Conservation (phyloP, 1,284 basidiomycete genomes). For the Papiliotrema laurentii region DNA sequence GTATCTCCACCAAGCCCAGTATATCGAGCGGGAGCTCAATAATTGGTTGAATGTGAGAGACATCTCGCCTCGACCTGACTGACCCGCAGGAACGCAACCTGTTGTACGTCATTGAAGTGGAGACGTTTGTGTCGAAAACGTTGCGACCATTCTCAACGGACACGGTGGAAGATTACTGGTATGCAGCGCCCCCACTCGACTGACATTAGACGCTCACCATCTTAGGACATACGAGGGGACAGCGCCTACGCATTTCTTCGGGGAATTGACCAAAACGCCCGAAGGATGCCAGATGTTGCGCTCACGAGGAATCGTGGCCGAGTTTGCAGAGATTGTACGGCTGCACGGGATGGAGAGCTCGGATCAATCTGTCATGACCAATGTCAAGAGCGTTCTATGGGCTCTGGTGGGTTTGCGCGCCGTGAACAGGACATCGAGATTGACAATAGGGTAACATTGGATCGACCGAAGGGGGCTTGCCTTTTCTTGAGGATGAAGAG, state of each 20-base stretch:
- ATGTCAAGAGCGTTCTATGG: slow-evolving; percentile 94
- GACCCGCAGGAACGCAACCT: slow-evolving; percentile 41
- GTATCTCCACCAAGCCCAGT: slow-evolving; percentile 84
- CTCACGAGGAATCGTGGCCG: slow-evolving; percentile 84
- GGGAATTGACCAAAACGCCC: slow-evolving; percentile 93
- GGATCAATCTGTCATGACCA: slow-evolving; percentile 76
- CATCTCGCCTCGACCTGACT: background rate
- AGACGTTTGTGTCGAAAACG: slow-evolving; percentile 45
- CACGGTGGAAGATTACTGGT: slow-evolving; percentile 42
- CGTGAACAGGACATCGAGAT: background rate
- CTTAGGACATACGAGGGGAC: slow-evolving; percentile 70
- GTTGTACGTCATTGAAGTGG: slow-evolving; percentile 46
- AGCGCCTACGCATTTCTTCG: slow-evolving; percentile 93
- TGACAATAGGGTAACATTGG: slow-evolving; percentile 80
- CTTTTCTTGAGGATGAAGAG: slow-evolving; percentile 90
- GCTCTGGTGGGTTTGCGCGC: slow-evolving; percentile 78
- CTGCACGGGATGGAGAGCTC: slow-evolving; percentile 78
- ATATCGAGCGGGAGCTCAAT: slow-evolving; percentile 92
- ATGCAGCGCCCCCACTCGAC: slow-evolving; percentile 1
- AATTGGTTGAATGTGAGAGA: slow-evolving; percentile 81
- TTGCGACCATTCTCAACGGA: slow-evolving; percentile 38
- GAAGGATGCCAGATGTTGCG: slow-evolving; percentile 85
- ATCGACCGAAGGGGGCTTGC: slow-evolving; percentile 81
- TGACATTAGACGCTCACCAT: background rate
- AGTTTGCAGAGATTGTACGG: slow-evolving; percentile 86